Percentiles rank a stretch among this genome's conserved stretches.
phyloP scores from a whole-genome alignment of 148 eudicot genomes.

The Agrostemma githago region DNA sequence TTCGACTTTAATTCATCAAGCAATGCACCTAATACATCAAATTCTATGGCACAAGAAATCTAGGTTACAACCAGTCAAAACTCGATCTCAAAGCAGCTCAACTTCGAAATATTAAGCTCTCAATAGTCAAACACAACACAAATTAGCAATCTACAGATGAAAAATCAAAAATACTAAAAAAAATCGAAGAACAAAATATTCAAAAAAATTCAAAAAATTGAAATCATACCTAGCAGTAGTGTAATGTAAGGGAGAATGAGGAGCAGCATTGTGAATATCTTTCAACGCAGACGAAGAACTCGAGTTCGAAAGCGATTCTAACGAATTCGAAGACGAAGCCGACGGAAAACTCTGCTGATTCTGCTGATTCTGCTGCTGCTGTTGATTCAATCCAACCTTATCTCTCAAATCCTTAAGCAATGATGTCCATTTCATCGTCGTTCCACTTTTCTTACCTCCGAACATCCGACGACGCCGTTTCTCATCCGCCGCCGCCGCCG shows the following conservation, averaged over 20 bases:
- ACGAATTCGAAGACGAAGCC: constrained; percentile 26
- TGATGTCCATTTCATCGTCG: constrained; percentile 79
- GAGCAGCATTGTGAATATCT: constrained; percentile 36
- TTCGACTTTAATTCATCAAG: background rate
- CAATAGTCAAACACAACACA: constrained; percentile 7
- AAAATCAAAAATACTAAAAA: background rate
- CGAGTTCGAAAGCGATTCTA: constrained; percentile 30
- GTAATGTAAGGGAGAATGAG: constrained; percentile 28
- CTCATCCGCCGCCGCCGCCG: constrained; percentile 44
- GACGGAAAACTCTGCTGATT: constrained; percentile 19
- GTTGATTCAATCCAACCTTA: constrained; percentile 46
- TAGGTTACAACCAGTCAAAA: background rate
- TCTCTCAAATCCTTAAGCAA: constrained; percentile 16
- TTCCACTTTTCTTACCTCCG: constrained; percentile 26
- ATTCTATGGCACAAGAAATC: background rate
- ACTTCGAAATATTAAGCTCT: background rate
- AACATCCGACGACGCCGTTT: constrained; percentile 46
- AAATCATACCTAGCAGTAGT: constrained; percentile 24
- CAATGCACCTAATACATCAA: background rate
- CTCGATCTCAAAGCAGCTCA: background rate
- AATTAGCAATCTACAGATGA: background rate
- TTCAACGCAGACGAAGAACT: constrained; percentile 18
- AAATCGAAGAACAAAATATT: background rate
- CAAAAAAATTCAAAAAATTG: background rate
- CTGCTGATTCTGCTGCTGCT: constrained; percentile 18